Base-by-base conservation (phyloP, 2,329 filamentous ascomycete species). In the Graphilbum sp. region DNA sequence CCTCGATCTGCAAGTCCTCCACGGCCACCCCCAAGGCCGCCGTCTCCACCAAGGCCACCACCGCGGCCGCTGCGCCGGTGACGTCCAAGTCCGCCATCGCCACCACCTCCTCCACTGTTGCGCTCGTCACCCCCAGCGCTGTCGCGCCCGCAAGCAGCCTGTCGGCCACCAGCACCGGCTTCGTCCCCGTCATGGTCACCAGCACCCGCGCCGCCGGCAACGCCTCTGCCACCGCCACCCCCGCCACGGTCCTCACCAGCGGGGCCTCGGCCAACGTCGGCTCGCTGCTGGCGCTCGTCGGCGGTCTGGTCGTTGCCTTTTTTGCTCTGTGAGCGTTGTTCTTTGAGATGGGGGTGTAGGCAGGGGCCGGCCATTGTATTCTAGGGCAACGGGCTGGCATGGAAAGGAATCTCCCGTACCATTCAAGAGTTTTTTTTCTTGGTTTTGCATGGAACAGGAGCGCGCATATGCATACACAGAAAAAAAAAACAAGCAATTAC, bases 211-310 rank as follows among this genome's bases (percentile, higher is more conserved):
- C 54, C 36, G 58, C 51, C 44, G 53, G 50, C 20, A 54, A 54
- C 11, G 51, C 61, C 0, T 49, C 17, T 32, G 27, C 19, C 39
- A 33, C 36, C 32, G 21, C 42, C 12, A 20, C 37, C 15, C 27
- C 45, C 38, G 16, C 41, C 24, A 41, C 39, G 35, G 31, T 44
- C 10, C 32, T 34, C 40, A 58, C 55, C 37, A 59, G 50, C 44
- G 54, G 50, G 18, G 55, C 56, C 12, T 52, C 61, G 0, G 49
- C 70, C 16, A 56, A 51, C n/a, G 57, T 54, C 21, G 58, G 55
- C 46, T 55, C 57, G 29, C 49, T 71, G 1, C 49, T 69, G 0
- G 58, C 57, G 42, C 45, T 60, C 19, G 35, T 62, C 40, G 60
- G 52, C 45, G 60, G 57, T 47, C 47, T 64, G 20, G 55, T 57